These are phyloP conservation scores for Selenicereus undatus DNA, from an alignment of 148 eudicot species.

Conservation along the genomic window DNA sequence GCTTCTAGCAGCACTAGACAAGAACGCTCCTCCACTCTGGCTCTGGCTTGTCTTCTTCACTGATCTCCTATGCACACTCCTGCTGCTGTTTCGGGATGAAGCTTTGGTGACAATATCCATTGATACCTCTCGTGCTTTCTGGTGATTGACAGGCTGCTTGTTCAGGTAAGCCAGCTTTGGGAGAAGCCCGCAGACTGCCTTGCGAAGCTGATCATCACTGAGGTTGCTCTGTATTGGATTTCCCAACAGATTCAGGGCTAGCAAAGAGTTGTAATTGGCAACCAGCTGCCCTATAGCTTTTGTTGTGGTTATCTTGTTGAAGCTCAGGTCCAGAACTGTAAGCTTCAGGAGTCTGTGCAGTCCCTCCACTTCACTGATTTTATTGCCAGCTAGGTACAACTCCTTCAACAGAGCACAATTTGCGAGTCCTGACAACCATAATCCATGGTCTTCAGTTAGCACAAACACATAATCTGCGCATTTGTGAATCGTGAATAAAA, in stretches of 20 bases:
- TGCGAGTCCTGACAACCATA: slow-evolving; percentile 56
- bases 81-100: slow-evolving; percentile 45
- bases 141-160: slow-evolving; percentile 79
- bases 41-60: slow-evolving; percentile 42
- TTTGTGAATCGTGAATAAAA: not conserved
- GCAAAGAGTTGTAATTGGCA: slow-evolving; percentile 77
- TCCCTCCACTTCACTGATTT: slow-evolving; percentile 88
- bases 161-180: slow-evolving; percentile 84
- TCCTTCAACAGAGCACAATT: slow-evolving; percentile 78
- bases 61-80: slow-evolving; percentile 42
- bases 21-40: slow-evolving; percentile 34
- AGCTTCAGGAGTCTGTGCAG: slow-evolving; percentile 80
- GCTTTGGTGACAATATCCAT: slow-evolving; percentile 61
- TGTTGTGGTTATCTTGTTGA: slow-evolving; percentile 83
- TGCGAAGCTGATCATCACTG: slow-evolving; percentile 72
- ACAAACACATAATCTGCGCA: not conserved
- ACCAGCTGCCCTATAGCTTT: slow-evolving; percentile 87
- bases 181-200: slow-evolving; percentile 70
- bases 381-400: slow-evolving; percentile 80
- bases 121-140: slow-evolving; percentile 75
- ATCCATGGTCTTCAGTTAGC: slow-evolving; percentile 5
- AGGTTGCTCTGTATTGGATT: slow-evolving; percentile 69
- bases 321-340: slow-evolving; percentile 73
- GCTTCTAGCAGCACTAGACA: slow-evolving; percentile 26
- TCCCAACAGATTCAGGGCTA: slow-evolving; percentile 74